These are phyloP conservation scores for Dipodascopsis uninucleata DNA, from an alignment of 805 yeast species.

Conservation along the genomic window DNA sequence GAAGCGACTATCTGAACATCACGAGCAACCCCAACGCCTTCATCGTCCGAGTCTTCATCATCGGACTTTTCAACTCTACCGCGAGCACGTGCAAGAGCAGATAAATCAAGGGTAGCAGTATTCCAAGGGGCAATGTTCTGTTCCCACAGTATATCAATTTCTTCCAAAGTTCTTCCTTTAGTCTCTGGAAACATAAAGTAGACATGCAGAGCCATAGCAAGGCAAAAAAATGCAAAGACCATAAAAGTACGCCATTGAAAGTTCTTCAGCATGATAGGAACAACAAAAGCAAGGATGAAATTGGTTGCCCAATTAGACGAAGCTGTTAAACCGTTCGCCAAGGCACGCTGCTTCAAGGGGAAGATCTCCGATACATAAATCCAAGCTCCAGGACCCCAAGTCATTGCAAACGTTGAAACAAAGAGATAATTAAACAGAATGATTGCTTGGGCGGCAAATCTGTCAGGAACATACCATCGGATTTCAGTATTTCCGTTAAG, in stretches of 20 bases:
- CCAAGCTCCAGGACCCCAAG: slow-evolving; percentile 55
- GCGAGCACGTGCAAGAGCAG: no score
- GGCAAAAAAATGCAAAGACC: slow-evolving; percentile 53
- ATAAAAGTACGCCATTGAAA: slow-evolving; percentile 58
- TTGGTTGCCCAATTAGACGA: slow-evolving; percentile 64
- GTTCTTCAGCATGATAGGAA: slow-evolving; percentile 44
- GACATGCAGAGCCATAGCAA: slow-evolving; percentile 45
- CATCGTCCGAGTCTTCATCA: no score
- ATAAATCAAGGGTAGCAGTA: slow-evolving; percentile 4
- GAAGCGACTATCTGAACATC: no score
- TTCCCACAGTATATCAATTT: slow-evolving; percentile 56
- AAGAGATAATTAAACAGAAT: slow-evolving; percentile 53
- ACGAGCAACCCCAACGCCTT: no score
- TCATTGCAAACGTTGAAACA: slow-evolving; percentile 51
- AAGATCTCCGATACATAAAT: slow-evolving; percentile 63
- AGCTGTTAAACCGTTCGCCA: slow-evolving; percentile 55
- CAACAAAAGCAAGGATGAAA: slow-evolving; percentile 53
- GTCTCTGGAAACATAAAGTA: slow-evolving; percentile 65
- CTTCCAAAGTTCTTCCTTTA: slow-evolving; percentile 66
- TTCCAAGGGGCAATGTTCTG: slow-evolving; percentile 26
- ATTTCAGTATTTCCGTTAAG: slow-evolving; percentile 28
- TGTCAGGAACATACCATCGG: slow-evolving; percentile 26
- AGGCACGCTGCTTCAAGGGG: slow-evolving; percentile 63
- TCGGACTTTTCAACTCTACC: no score
- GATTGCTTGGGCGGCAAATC: slow-evolving; percentile 42